Conservation (phyloP, 352 stramenopile species). For the Pythium utonaiense region DNA sequence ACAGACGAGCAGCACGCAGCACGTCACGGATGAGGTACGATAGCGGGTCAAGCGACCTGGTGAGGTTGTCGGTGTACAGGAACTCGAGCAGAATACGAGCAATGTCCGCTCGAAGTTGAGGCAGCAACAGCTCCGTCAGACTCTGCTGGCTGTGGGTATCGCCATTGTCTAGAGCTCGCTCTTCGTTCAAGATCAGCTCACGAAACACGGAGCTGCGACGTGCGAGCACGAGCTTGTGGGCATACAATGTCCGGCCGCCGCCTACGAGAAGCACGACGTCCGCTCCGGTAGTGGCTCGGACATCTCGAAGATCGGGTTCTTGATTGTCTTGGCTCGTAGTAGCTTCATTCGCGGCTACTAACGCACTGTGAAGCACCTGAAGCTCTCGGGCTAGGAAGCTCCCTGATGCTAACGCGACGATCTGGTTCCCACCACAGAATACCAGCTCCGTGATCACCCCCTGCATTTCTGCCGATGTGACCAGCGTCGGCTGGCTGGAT, state of each 20-base stretch:
- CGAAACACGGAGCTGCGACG: conserved; percentile 47
- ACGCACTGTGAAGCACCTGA: conserved; percentile 28
- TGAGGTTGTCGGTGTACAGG: conserved; percentile 70
- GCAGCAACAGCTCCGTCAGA: conserved; percentile 44
- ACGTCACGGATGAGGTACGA: conserved; percentile 64
- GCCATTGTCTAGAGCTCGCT: conserved; percentile 19
- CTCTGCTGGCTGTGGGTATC: not conserved
- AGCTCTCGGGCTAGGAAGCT: conserved; percentile 50
- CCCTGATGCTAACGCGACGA: conserved; percentile 42
- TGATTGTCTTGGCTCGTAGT: not conserved
- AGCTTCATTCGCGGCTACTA: not conserved
- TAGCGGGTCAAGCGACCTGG: conserved; percentile 34
- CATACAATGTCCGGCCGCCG: conserved; percentile 30
- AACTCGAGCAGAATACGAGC: conserved; percentile 57
- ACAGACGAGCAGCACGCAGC: conserved; percentile 39
- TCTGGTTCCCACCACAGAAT: conserved; percentile 44
- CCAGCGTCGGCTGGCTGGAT: conserved; percentile 12
- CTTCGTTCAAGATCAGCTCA: conserved; percentile 51
- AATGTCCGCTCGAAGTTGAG: conserved; percentile 48
- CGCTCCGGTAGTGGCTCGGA: not conserved
- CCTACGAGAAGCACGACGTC: conserved; percentile 53
- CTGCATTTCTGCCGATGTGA: conserved; percentile 18
- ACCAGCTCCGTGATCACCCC: conserved; percentile 39
- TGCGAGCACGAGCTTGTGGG: conserved; percentile 61
- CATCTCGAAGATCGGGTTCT: not conserved